A percentile compares a stretch with the other conserved stretches of the same genome.
phyloP scores from a whole-genome alignment of 2,329 filamentous ascomycete genomes.

The Fusarium avenaceum region DNA sequence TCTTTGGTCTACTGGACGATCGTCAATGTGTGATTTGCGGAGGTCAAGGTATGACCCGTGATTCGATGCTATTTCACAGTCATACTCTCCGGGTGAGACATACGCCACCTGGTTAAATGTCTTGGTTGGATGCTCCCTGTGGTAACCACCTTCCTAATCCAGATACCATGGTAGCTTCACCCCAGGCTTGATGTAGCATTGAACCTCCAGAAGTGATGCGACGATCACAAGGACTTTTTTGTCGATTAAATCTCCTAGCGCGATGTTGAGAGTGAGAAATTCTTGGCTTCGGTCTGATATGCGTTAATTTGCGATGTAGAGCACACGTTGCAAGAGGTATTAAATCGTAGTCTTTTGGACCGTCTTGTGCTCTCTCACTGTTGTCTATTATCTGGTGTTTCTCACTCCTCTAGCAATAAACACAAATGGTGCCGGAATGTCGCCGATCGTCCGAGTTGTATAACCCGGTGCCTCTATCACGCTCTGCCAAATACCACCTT shows the following conservation, averaged over 20 bases:
- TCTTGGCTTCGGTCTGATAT: not conserved
- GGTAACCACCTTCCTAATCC: constrained; percentile 22
- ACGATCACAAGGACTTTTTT: constrained; percentile 11
- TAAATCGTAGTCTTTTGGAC: too few species aligned
- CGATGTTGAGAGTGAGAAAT: not conserved
- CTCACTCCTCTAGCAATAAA: not conserved
- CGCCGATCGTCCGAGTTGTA: not conserved
- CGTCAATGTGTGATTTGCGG: not conserved
- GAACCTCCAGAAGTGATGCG: not conserved
- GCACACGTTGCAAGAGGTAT: too few species aligned
- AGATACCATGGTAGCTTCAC: not conserved
- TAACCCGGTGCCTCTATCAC: constrained; percentile 18
- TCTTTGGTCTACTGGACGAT: not conserved
- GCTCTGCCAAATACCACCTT: constrained; percentile 22
- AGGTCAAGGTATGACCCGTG: not conserved
- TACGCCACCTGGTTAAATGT: constrained; percentile 25
- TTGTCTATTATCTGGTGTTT: too few species aligned
- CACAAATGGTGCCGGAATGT: not conserved
- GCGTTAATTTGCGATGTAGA: too few species aligned
- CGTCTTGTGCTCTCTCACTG: too few species aligned
- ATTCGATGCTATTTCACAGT: not conserved
- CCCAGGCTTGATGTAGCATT: constrained; percentile 14
- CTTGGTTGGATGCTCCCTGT: constrained; percentile 7
- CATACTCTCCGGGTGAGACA: constrained; percentile 18
- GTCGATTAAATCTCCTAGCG: not conserved